Conservation (phyloP, 352 stramenopile species). For the Pythium folliculosum region DNA sequence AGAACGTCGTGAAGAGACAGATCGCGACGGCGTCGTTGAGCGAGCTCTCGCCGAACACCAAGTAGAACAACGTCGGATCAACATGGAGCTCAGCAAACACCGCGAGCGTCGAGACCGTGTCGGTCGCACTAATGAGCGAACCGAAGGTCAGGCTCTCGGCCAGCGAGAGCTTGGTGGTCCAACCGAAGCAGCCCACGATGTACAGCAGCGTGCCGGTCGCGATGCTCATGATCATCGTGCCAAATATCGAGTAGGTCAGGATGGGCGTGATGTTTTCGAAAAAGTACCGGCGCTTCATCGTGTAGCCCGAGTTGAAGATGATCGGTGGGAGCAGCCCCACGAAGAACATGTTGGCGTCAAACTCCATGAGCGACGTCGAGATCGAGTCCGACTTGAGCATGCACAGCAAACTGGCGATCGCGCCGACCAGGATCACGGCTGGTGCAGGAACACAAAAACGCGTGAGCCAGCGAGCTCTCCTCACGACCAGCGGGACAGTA, state of each 20-base stretch:
- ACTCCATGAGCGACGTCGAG: constrained; percentile 78
- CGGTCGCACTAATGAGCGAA: constrained; percentile 91
- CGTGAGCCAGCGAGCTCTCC: too few species aligned
- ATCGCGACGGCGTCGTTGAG: constrained; percentile 95
- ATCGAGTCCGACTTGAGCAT: constrained; percentile 69
- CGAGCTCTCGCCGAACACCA: constrained; percentile 95
- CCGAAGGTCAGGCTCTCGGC: constrained; percentile 91
- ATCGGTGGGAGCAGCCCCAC: constrained; percentile 92
- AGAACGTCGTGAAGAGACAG: constrained; percentile 92
- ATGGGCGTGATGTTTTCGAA: constrained; percentile 92
- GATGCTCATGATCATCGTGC: constrained; percentile 90
- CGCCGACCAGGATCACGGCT: constrained; percentile 65
- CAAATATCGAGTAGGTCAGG: constrained; percentile 88
- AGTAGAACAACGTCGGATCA: constrained; percentile 93
- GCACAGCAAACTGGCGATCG: constrained; percentile 58
- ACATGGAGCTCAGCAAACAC: constrained; percentile 91
- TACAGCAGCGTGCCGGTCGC: constrained; percentile 82
- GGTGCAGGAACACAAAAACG: too few species aligned
- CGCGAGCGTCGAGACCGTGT: constrained; percentile 92
- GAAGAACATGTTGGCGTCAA: constrained; percentile 94
- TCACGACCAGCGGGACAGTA: too few species aligned
- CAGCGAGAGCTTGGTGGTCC: constrained; percentile 78
- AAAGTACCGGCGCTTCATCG: constrained; percentile 91
- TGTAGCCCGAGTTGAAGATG: constrained; percentile 95
- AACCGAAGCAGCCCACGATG: constrained; percentile 57